A percentile compares a stretch with the other conserved stretches of the same genome.
phyloP scores from a whole-genome alignment of 164 flowering plant species.

The Umbilicus rupestris region DNA sequence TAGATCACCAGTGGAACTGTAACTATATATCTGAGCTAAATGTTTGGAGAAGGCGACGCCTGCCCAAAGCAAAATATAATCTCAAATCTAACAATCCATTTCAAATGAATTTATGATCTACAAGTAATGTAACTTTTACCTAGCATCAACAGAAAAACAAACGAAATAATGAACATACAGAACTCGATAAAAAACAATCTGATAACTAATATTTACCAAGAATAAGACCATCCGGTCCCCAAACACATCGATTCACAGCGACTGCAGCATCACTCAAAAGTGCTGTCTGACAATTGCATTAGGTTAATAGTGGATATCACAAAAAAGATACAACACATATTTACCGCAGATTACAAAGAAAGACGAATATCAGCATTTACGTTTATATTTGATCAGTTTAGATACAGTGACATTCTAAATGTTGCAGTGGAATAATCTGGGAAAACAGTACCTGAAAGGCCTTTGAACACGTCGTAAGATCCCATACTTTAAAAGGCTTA shows the following conservation, averaged over 20 bases:
- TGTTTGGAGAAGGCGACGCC: constrained; percentile 67
- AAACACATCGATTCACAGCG: constrained; percentile 39
- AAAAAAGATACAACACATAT: background rate
- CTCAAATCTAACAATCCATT: background rate
- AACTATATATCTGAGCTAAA: constrained; percentile 46
- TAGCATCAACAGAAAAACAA: background rate
- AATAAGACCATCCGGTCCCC: constrained; percentile 45
- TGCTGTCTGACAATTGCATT: constrained; percentile 22
- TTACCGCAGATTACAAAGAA: background rate
- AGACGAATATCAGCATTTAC: background rate
- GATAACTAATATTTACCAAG: constrained; percentile 20
- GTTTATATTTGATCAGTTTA: background rate
- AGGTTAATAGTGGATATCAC: background rate
- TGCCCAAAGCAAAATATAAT: constrained; percentile 8
- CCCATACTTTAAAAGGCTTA: constrained; percentile 44
- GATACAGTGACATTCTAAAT: background rate
- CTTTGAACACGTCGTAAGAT: constrained; percentile 27
- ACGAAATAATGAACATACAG: background rate
- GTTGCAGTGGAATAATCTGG: background rate
- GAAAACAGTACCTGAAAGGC: constrained; percentile 28
- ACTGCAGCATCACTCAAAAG: constrained; percentile 33
- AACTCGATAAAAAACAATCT: background rate
- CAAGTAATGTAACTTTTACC: too few relatives aligned
- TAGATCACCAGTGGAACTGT: constrained; percentile 39
- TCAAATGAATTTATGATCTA: background rate